Evolutionary conservation across 140 eudicot species (phyloP).

Genomic region (Stevia rebaudiana): DNA sequence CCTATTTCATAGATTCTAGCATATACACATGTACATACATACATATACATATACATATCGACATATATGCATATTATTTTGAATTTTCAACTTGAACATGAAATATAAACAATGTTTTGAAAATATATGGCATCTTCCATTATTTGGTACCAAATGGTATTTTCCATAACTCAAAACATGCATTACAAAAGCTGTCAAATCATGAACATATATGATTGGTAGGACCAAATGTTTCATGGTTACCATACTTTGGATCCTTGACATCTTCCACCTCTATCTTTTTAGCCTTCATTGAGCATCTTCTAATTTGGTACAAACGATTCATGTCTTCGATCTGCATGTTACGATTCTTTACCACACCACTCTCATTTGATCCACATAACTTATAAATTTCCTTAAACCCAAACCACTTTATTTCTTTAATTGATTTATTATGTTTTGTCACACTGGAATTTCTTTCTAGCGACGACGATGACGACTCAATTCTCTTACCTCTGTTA

Average conservation of each 20-base stretch:
- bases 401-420: slow-evolving; percentile 26
- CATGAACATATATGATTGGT: background rate
- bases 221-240: background rate
- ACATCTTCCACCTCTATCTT: background rate
- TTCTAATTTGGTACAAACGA: background rate
- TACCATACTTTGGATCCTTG: background rate
- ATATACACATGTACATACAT: too few species aligned
- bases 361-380: slow-evolving; percentile 26
- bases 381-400: background rate
- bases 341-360: slow-evolving; percentile 29
- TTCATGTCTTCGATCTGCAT: background rate
- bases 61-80: too few species aligned
- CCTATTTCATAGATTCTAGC: too few species aligned
- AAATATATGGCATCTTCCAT: background rate
- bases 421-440: slow-evolving; percentile 16
- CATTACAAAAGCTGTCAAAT: background rate
- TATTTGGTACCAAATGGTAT: background rate
- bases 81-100: background rate
- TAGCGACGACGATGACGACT: background rate
- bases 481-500: slow-evolving; percentile 3
- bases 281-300: background rate
- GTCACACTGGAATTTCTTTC: slow-evolving; percentile 8
- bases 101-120: background rate
- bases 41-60: too few species aligned
- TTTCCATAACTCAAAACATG: background rate